These are phyloP conservation scores for Sodiomyces alkalinus DNA, from an alignment of 2,329 filamentous ascomycete species.

Conservation along the genomic window DNA sequence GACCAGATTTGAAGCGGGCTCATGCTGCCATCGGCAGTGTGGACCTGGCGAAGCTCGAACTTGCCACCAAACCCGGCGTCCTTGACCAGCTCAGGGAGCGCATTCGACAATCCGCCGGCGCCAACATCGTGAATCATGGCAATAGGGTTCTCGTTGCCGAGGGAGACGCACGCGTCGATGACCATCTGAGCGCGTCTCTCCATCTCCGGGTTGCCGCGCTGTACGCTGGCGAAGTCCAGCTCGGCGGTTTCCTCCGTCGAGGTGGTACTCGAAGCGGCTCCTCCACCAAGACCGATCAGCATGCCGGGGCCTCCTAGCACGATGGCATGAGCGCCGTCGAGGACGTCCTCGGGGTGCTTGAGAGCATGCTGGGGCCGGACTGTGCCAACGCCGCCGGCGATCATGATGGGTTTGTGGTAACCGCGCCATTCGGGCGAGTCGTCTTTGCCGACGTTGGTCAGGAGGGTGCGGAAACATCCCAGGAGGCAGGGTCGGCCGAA, in stretches of 20 bases:
- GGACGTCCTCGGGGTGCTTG: slow-evolving; percentile 66
- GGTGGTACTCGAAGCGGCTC: slow-evolving; percentile 81
- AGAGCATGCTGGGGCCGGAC: slow-evolving; percentile 83
- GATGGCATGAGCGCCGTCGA: slow-evolving; percentile 76
- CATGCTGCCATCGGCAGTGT: slow-evolving; percentile 81
- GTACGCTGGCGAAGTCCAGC: slow-evolving; percentile 92
- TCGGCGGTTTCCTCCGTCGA: slow-evolving; percentile 82
- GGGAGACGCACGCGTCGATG: slow-evolving; percentile 80
- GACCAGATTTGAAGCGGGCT: slow-evolving; percentile 97
- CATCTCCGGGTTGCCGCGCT: slow-evolving; percentile 93
- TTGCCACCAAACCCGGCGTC: slow-evolving; percentile 82
- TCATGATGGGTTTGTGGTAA: slow-evolving; percentile 98
- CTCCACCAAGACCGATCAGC: slow-evolving; percentile 91
- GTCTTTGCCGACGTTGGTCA: slow-evolving; percentile 47
- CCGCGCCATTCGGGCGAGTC: slow-evolving; percentile 56
- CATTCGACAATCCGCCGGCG: slow-evolving; percentile 67
- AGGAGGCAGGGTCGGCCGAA: slow-evolving; percentile 82
- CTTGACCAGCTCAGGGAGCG: slow-evolving; percentile 69
- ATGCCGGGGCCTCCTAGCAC: slow-evolving; percentile 93
- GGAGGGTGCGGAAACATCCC: slow-evolving; percentile 83
- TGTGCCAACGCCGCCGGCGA: slow-evolving; percentile 87
- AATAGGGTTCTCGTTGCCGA: slow-evolving; percentile 78
- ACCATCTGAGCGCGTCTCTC: slow-evolving; percentile 94
- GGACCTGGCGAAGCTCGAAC: slow-evolving; percentile 89
- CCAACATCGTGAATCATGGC: slow-evolving; percentile 97